A percentile compares a stretch with the other conserved stretches of the same genome.
Conservation (phyloP, 306 rosid genomes). For the Malus orientalis region DNA sequence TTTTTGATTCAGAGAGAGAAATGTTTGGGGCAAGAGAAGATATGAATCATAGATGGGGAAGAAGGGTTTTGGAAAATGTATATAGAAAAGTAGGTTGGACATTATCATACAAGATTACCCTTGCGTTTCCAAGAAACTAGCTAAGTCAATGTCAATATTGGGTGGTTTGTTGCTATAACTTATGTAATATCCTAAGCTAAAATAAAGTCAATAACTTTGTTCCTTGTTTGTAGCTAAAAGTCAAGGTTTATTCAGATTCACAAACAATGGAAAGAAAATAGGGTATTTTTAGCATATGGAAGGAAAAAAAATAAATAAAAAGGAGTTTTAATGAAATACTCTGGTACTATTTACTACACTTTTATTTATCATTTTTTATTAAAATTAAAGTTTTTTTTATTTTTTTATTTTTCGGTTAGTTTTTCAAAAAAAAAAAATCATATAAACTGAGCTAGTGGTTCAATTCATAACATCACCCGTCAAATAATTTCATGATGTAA, state of each 20-base stretch:
- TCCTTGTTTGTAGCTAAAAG: neutral
- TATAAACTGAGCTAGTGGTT: too few species aligned
- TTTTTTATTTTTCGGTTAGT: too few species aligned
- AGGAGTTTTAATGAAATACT: too few species aligned
- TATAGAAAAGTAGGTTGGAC: slow-evolving; percentile 3
- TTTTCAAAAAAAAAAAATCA: too few species aligned
- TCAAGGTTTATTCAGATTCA: neutral
- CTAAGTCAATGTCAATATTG: neutral
- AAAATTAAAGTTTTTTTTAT: too few species aligned
- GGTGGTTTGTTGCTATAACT: neutral
- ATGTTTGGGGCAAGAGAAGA: slow-evolving; percentile 21
- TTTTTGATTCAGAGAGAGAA: neutral
- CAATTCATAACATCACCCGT: too few species aligned
- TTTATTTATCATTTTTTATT: too few species aligned
- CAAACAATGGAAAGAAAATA: neutral
- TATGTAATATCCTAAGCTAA: neutral
- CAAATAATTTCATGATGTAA: too few species aligned
- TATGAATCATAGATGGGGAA: slow-evolving; percentile 1
- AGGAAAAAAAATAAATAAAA: too few species aligned
- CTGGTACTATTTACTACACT: too few species aligned
- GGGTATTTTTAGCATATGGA: too few species aligned
- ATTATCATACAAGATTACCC: slow-evolving; percentile 7
- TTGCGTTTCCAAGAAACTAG: neutral
- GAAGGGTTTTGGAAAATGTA: neutral
- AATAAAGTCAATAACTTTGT: neutral